A percentile compares a stretch with the other conserved stretches of the same genome.
phyloP scores from a whole-genome alignment of 2,329 filamentous ascomycete genomes.

The Zymoseptoria passerinii region DNA sequence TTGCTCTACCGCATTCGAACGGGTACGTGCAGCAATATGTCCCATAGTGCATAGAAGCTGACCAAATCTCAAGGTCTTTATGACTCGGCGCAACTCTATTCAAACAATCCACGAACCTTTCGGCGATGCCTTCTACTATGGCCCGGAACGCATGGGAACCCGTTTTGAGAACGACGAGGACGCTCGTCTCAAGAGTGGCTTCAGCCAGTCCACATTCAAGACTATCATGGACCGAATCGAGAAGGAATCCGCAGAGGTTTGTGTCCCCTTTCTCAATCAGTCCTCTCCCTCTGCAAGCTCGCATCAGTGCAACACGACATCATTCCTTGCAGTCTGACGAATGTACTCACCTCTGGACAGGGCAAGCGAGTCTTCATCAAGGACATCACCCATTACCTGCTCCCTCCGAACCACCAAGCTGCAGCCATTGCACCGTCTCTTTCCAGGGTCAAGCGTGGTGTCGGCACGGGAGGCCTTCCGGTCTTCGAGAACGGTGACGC shows the following conservation, averaged over 20 bases:
- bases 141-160: constrained; percentile 74
- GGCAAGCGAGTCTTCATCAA: constrained; percentile 95
- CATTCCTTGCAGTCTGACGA: background rate
- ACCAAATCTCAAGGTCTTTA: constrained; percentile 65
- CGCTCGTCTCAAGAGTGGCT: constrained; percentile 51
- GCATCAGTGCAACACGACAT: background rate
- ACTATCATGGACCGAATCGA: constrained; percentile 72
- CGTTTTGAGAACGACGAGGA: constrained; percentile 66
- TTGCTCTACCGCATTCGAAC: constrained; percentile 94
- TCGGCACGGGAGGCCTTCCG: constrained; percentile 42
- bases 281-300: background rate
- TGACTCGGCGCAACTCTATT: constrained; percentile 78
- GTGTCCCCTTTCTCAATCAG: constrained; percentile 16
- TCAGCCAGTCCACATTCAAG: constrained; percentile 61
- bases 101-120: constrained; percentile 91
- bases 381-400: constrained; percentile 88
- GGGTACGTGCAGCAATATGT: constrained; percentile 48
- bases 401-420: constrained; percentile 62
- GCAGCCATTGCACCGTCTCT: constrained; percentile 74
- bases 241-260: constrained; percentile 64
- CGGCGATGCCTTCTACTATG: constrained; percentile 93
- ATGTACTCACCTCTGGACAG: constrained; percentile 38
- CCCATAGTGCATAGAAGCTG: constrained; percentile 5
- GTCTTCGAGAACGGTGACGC: constrained; percentile 27
- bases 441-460: constrained; percentile 46